Evolutionary conservation across 352 stramenopile genomes (phyloP).

Genomic region (Phytophthora syringae): DNA sequence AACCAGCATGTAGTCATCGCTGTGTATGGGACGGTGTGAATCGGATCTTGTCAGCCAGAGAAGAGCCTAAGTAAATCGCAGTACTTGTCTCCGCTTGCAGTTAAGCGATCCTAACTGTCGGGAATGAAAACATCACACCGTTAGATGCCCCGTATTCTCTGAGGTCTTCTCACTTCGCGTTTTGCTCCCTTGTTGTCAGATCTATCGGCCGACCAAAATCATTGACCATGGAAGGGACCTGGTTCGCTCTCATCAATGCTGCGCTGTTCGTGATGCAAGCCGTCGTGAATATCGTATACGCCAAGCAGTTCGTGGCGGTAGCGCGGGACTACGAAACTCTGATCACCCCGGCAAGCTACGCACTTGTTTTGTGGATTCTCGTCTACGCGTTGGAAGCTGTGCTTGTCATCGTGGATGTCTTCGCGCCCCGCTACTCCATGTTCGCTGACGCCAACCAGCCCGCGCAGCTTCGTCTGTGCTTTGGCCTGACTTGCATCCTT

Average conservation of each 20-base stretch:
- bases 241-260: constrained; percentile 65
- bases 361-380: constrained; percentile 68
- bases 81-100: constrained; percentile 32
- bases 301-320: constrained; percentile 54
- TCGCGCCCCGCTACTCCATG: constrained; percentile 68
- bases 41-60: neutral
- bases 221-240: constrained; percentile 54
- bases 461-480: constrained; percentile 65
- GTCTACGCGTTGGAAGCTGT: constrained; percentile 72
- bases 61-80: neutral
- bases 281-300: constrained; percentile 72
- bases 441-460: constrained; percentile 77
- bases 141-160: constrained; percentile 16
- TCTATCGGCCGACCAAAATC: neutral
- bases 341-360: constrained; percentile 71
- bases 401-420: constrained; percentile 71
- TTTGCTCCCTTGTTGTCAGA: constrained; percentile 13
- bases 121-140: constrained; percentile 8
- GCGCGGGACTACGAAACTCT: constrained; percentile 73
- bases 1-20: constrained; percentile 6
- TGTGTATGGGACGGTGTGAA: constrained; percentile 34
- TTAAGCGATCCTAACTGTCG: constrained; percentile 25
- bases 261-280: constrained; percentile 66
- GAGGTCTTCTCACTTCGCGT: constrained; percentile 19
- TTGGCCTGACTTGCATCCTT: constrained; percentile 66